Evolutionary conservation across 768 basidiomycete species (phyloP).

Genomic region (Scleroderma bovista): DNA sequence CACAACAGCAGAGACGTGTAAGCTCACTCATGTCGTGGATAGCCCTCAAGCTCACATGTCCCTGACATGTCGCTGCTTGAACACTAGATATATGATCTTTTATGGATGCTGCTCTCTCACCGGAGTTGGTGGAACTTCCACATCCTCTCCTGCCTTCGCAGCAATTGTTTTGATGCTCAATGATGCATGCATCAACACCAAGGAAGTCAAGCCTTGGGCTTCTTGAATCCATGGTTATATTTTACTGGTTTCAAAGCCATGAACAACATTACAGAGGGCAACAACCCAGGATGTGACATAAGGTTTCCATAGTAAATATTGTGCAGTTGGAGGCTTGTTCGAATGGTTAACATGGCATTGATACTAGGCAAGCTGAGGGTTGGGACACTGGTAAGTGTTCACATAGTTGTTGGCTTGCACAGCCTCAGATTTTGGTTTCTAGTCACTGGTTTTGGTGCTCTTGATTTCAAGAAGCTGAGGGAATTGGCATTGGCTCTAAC

Average conservation of each 20-base stretch:
- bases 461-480: too few relatives aligned
- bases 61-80: conserved; percentile 70
- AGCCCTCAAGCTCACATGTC: too few relatives aligned
- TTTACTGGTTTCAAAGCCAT: conserved; percentile 28
- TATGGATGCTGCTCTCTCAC: conserved; percentile 31
- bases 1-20: not conserved
- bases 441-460: conserved; percentile 55
- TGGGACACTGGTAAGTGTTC: conserved; percentile 51
- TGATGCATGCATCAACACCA: conserved; percentile 48
- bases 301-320: conserved; percentile 66
- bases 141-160: conserved; percentile 58
- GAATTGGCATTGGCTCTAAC: conserved; percentile 32
- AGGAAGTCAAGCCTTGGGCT: conserved; percentile 45
- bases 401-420: conserved; percentile 3
- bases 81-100: conserved; percentile 43
- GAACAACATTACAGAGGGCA: conserved; percentile 57
- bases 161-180: conserved; percentile 61
- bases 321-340: conserved; percentile 21
- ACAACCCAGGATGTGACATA: too few relatives aligned
- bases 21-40: conserved; percentile 30
- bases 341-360: not conserved
- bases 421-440: not conserved
- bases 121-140: conserved; percentile 58
- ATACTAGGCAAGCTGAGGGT: conserved; percentile 41
- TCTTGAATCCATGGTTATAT: conserved; percentile 63